Base-by-base conservation (phyloP, 139 green algal species). In the Microglena sp. region DNA sequence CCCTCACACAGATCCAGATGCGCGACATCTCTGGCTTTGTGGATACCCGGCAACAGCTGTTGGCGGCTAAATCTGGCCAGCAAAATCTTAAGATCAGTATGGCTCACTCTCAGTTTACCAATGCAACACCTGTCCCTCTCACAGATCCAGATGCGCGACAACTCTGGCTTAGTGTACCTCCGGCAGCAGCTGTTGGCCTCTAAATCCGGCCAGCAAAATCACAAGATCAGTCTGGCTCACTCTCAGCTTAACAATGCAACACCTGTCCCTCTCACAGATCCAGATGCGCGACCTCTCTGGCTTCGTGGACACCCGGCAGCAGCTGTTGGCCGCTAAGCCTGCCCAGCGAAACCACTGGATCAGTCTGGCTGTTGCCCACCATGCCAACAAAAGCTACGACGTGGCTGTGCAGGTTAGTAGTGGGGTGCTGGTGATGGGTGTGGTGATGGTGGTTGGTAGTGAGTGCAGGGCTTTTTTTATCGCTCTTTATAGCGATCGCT, bases 61-160 rank as follows among this genome's bases (percentile, higher is more conserved):
- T 99, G 33, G 73, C 80, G 32, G n/a, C n/a, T n/a, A n/a, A n/a
- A n/a, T n/a, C n/a, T n/a, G n/a, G n/a, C n/a, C n/a, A n/a, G n/a
- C n/a, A n/a, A n/a, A n/a, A n/a, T n/a, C n/a, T n/a, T n/a, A n/a
- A n/a, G n/a, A n/a, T n/a, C n/a, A n/a, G n/a, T n/a, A n/a, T n/a
- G n/a, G n/a, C n/a, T n/a, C n/a, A n/a, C n/a, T n/a, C n/a, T n/a
- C n/a, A n/a, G n/a, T n/a, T n/a, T n/a, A n/a, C n/a, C n/a, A n/a
- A n/a, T 58, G 26, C 11, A 58, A 21, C 18, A 15, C 2, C 40
- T 33, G 3, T n/a, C 45, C 43, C 15, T 6, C 31, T 24, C 33
- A 60, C 73, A 96, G 82, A 82, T 96, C 33, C 93, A 98, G 63
- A 92, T 95, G 77, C 80, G 93, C 0, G 93, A 99, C 75, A 62